A percentile compares a stretch with the other conserved stretches of the same genome.
Evolutionary conservation across 2,329 filamentous ascomycete genomes (phyloP).

Genomic region (Fusarium newnesense): DNA sequence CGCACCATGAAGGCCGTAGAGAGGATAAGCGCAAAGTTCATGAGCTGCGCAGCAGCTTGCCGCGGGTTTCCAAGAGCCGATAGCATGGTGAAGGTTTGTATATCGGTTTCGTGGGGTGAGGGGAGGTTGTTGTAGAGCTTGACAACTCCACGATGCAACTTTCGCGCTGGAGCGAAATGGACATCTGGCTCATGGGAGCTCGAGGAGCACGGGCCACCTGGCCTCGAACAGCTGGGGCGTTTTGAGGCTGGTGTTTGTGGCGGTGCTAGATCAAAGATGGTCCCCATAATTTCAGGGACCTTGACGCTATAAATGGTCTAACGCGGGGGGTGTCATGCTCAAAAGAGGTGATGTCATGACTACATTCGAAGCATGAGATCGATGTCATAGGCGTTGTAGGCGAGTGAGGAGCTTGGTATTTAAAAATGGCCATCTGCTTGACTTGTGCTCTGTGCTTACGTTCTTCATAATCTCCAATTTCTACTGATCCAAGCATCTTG

Average conservation of each 20-base stretch:
- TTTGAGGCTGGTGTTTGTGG: conserved; percentile 21
- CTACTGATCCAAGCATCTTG: neutral
- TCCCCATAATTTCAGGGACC: conserved; percentile 28
- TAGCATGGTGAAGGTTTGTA: conserved; percentile 63
- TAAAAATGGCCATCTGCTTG: conserved; percentile 20
- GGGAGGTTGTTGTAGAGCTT: conserved; percentile 21
- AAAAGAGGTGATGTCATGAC: conserved; percentile 44
- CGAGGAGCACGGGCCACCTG: conserved; percentile 21
- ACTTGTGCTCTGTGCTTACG: neutral
- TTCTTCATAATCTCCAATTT: neutral
- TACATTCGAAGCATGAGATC: conserved; percentile 25
- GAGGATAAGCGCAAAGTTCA: conserved; percentile 91
- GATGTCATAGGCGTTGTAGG: conserved; percentile 42
- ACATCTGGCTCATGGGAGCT: conserved; percentile 40
- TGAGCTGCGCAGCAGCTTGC: conserved; percentile 81
- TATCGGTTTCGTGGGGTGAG: neutral
- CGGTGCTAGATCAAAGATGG: neutral
- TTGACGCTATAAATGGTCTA: conserved; percentile 28
- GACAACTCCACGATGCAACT: conserved; percentile 33
- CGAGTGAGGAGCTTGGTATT: conserved; percentile 26
- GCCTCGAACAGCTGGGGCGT: conserved; percentile 23
- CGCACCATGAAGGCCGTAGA: conserved; percentile 88
- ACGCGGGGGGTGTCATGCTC: conserved; percentile 20
- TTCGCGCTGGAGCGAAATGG: conserved; percentile 25
- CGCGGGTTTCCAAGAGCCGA: conserved; percentile 78